These are phyloP conservation scores for Dothistroma pini DNA, from an alignment of 2,329 filamentous ascomycete species.

Conservation along the genomic window DNA sequence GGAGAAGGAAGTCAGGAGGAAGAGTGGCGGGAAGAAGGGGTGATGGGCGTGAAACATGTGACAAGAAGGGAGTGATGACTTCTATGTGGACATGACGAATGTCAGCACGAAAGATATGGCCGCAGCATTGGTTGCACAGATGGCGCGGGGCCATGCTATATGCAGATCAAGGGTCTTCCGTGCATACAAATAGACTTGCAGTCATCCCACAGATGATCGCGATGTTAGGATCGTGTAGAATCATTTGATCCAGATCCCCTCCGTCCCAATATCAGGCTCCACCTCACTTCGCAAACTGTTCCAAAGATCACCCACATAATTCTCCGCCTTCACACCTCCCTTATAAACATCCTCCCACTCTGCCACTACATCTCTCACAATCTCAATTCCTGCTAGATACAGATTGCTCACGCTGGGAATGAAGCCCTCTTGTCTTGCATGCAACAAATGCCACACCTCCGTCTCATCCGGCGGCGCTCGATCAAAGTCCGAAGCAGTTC, in stretches of 20 bases:
- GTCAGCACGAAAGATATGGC: too few relatives aligned
- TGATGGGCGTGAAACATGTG: neutral
- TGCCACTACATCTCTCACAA: constrained; percentile 59
- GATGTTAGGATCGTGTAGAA: too few relatives aligned
- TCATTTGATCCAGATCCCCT: constrained; percentile 12
- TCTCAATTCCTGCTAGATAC: constrained; percentile 60
- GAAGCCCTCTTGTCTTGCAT: constrained; percentile 60
- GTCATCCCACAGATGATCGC: too few relatives aligned
- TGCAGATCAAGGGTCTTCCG: too few relatives aligned
- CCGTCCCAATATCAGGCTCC: constrained; percentile 58
- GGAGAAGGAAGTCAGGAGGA: neutral
- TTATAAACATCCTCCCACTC: constrained; percentile 58
- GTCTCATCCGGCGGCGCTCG: constrained; percentile 58
- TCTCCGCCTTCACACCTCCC: constrained; percentile 53
- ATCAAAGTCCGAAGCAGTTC: constrained; percentile 64
- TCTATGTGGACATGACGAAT: neutral
- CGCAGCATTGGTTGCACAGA: too few relatives aligned
- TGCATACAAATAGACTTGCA: too few relatives aligned
- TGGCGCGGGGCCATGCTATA: too few relatives aligned
- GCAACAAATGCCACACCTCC: constrained; percentile 57
- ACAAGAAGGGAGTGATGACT: neutral
- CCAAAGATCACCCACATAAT: constrained; percentile 68
- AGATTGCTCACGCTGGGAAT: constrained; percentile 62
- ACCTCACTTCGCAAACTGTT: constrained; percentile 61
- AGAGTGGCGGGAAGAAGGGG: neutral